Conservation (phyloP, 352 stramenopile genomes). For the Globisporangium nodosum region DNA sequence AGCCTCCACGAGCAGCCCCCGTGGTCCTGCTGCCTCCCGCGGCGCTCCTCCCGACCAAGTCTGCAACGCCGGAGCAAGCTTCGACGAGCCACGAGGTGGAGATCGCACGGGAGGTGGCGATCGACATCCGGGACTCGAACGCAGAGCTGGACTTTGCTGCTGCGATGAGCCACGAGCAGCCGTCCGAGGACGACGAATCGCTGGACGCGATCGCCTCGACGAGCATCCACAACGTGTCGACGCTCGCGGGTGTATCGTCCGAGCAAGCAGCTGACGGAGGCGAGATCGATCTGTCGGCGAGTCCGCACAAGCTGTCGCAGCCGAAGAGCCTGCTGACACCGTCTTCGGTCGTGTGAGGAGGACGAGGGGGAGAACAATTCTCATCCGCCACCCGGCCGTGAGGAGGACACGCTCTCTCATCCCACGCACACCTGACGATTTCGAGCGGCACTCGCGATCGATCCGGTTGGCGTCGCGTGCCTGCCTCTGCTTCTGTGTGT, state of each 20-base stretch:
- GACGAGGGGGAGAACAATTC: background rate
- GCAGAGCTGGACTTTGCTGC: slow-evolving; percentile 7
- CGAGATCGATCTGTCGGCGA: slow-evolving; percentile 27
- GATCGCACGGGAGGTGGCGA: slow-evolving; percentile 16
- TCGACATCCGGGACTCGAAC: slow-evolving; percentile 33
- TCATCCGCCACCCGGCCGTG: too few species aligned
- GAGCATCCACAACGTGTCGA: slow-evolving; percentile 46
- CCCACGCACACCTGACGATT: too few species aligned
- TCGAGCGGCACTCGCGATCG: background rate
- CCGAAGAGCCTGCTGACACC: slow-evolving; percentile 45
- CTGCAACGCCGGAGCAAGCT: slow-evolving; percentile 5
- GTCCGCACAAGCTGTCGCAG: slow-evolving; percentile 34
- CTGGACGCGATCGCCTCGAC: slow-evolving; percentile 33
- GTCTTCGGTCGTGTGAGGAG: slow-evolving; percentile 50
- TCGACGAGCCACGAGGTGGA: slow-evolving; percentile 1
- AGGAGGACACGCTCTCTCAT: too few species aligned
- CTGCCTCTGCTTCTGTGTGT: background rate
- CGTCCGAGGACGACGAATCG: slow-evolving; percentile 10
- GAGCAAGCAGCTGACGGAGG: background rate
- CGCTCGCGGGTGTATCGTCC: slow-evolving; percentile 20
- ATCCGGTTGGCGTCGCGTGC: background rate
- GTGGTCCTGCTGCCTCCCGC: slow-evolving; percentile 27
- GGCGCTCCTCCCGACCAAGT: slow-evolving; percentile 11
- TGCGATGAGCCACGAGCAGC: background rate
- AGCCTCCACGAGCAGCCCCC: slow-evolving; percentile 25